phyloP scores from a whole-genome alignment of 176 grass and related monocot species.

The Oryza meridionalis region DNA sequence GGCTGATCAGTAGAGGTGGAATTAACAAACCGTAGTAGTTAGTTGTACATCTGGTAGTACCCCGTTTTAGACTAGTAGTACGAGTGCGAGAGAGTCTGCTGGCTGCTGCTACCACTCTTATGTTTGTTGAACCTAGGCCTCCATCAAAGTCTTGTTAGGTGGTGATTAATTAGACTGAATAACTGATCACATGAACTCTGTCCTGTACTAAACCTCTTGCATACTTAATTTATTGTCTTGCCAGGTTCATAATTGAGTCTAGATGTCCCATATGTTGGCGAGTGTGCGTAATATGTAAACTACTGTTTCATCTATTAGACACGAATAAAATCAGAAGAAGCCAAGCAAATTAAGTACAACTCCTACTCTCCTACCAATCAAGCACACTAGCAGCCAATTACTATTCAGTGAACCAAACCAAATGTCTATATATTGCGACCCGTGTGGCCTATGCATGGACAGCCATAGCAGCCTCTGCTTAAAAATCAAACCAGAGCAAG shows the following conservation, averaged over 20 bases:
- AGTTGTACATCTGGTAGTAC: neutral
- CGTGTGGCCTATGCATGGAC: constrained; percentile 19
- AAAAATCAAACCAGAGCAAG: constrained; percentile 6
- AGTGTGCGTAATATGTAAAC: neutral
- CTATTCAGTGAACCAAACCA: neutral
- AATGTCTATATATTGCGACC: neutral
- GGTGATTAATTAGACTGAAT: neutral
- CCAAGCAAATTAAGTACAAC: neutral
- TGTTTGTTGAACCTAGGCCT: neutral
- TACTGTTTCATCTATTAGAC: constrained; percentile 9
- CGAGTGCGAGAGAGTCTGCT: too few relatives aligned
- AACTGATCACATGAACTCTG: neutral
- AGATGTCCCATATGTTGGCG: constrained; percentile 5
- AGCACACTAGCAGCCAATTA: neutral
- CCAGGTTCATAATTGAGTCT: neutral
- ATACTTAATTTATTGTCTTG: neutral
- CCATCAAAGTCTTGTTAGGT: neutral
- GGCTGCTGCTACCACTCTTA: neutral
- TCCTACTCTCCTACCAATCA: neutral
- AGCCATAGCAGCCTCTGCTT: neutral
- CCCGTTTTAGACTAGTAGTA: neutral
- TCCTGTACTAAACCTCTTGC: neutral
- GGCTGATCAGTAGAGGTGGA: neutral
- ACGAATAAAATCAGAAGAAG: neutral
- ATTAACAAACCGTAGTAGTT: neutral